Base-by-base conservation (phyloP, 305 asterid genomes). In the Solanum hybrid region DNA sequence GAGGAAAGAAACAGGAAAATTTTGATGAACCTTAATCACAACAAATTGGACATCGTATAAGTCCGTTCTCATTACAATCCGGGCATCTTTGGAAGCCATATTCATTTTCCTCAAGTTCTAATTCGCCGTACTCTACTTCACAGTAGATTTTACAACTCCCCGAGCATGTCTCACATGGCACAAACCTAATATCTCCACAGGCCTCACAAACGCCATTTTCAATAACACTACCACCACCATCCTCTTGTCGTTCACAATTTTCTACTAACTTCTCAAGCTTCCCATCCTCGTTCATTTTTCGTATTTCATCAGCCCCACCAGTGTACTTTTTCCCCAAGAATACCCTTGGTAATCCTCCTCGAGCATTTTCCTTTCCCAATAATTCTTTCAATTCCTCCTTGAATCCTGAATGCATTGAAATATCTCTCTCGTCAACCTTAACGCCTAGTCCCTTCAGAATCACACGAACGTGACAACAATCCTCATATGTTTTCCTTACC, bases 21-120 rank as follows among this genome's bases (percentile, higher is more conserved):
- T 10, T 32, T 42, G n/a, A 11, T 64, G 46, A 86, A 27, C 72
- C 90, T 91, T 77, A 94, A 38, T 92, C 94, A 84, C 97, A 95
- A 90, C 99, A 97, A 90, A 95, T 79, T 5, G 98, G 99, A 91
- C 99, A 97, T 13, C 98, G 86, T 34, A 92, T 89, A 3, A 97
- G 95, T 16, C 99, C 98, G 85, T 97, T 97, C 80, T 97, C 99
- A 34, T 97, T 97, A 91, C 99, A 97, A 90, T 96, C 94, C 0
- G 96, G 98, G 60, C 99, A 97, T 42, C 97, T 91, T 69, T 94
- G 98, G 60, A 97, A 97, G 16, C 99, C 99, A 24, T 37, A 91
- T 78, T 94, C 96, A 81, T 79, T 73, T 4, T 87, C 92, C 5
- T 87, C 93, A 4, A 90, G 92, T 5, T 91, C 93, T 1, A 22